Evolutionary conservation across 2,329 filamentous ascomycete species (phyloP), one percentile per base, ranked within the genome.

Genomic region (Verticillium zaregamsianum): DNA sequence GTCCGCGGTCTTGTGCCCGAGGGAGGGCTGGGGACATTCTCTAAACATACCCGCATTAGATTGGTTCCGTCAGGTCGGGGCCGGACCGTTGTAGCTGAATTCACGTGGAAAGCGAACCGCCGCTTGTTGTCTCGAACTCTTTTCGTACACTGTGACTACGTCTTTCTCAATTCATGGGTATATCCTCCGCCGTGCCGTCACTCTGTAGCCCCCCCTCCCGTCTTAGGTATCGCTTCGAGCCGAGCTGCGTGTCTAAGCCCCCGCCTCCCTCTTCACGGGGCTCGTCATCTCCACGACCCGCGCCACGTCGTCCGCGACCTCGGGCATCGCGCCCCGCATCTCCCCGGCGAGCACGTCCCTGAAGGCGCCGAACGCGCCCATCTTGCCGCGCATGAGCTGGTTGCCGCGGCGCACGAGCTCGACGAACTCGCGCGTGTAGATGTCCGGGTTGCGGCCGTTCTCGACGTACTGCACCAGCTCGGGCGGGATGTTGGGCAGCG

Each of bases 371-470:
- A 90, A 90, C 39, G 87, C 87, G 68, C 76, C 72, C 73, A 82
- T 79, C 78, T 90, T 90, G 61, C 88, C 88, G 68, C 83, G 80
- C 77, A 88, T 82, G 64, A 88, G 77, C 79, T 90, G 88, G 76
- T 90, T 90, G 49, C 83, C 80, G 56, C 86, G 79, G 60, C 87
- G 78, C 28, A 88, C 86, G 59, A 88, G 79, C 82, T 90, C 88
- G 69, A 90, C 87, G 69, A 90, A 90, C 77, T 90, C 88, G 69
- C 88, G 81, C 60, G 88, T 90, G 79, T 90, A 90, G 68, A 90
- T 90, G 74, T 90, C 88, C 2, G 88, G 88, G 77, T 90, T 90
- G 58, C 88, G 86, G 55, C 88, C 87, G 70, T 86, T 85, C 73
- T 90, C 87, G 68, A 90, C 87, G 76, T 90, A 90, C 70, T 86